Evolutionary conservation across 352 stramenopile genomes (phyloP).

Genomic region (Phytophthora ramorum): DNA sequence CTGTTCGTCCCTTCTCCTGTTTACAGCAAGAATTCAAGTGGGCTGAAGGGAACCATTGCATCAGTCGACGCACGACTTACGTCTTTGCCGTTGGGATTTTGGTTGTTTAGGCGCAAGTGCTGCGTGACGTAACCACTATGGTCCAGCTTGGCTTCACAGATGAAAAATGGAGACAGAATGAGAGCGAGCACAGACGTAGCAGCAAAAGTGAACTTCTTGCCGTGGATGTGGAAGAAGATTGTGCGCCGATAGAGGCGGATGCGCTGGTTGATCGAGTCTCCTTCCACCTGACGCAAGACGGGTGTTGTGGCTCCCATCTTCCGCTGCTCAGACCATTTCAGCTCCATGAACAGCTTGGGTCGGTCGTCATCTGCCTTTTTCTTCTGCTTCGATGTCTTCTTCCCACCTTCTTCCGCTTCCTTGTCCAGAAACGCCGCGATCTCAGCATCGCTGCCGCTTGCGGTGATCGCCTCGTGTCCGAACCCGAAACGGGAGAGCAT

Average conservation of each 20-base stretch:
- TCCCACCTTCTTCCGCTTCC: constrained; percentile 45
- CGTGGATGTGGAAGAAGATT: constrained; percentile 84
- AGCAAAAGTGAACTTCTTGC: constrained; percentile 27
- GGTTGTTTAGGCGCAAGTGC: constrained; percentile 66
- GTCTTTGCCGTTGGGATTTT: constrained; percentile 81
- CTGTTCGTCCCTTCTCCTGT: constrained; percentile 80
- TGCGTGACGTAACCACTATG: constrained; percentile 70
- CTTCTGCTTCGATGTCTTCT: constrained; percentile 29
- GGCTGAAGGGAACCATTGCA: neutral
- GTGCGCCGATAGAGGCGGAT: constrained; percentile 72
- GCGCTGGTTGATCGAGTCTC: constrained; percentile 72
- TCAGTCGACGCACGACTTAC: constrained; percentile 27
- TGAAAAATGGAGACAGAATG: neutral
- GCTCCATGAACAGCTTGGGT: constrained; percentile 78
- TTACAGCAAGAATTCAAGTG: neutral
- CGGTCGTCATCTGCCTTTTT: constrained; percentile 42
- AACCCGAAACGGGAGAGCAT: constrained; percentile 32
- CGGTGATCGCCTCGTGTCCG: constrained; percentile 15
- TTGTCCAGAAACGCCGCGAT: constrained; percentile 63
- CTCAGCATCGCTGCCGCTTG: constrained; percentile 47
- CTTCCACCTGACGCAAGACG: constrained; percentile 73
- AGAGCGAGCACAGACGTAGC: no score
- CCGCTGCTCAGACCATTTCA: constrained; percentile 66
- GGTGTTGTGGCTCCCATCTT: constrained; percentile 67
- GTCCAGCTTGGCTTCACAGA: constrained; percentile 65